Base-by-base conservation (phyloP, 163 green algal species). In the Chlorella variabilis region DNA sequence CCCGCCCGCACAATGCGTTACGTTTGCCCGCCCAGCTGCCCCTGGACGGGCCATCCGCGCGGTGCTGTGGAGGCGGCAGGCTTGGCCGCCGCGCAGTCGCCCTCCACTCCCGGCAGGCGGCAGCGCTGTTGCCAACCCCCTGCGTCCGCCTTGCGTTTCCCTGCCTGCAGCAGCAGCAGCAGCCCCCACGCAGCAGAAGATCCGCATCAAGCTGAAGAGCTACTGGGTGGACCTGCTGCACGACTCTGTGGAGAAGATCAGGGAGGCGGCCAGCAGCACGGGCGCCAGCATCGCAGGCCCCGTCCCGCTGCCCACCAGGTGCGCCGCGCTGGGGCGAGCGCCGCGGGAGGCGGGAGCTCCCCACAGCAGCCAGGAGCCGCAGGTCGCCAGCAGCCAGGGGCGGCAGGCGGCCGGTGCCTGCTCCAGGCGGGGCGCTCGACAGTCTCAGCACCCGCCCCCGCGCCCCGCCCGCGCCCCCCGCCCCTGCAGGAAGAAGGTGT, bases 131-230 rank as follows among this genome's bases (percentile, higher is more conserved):
- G 25, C 18, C 9, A 3, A 1, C 15, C 31, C 45, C 45, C 45
- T 54, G 27, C 3, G 1, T 11, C 17, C 41, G 27, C 41, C 31
- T 23, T 66, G 21, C 20, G 33, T 59, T 39, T 42, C 48, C 13
- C 59, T 38, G 6, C 6, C 18, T 67, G 27, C 59, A 39, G 54
- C 56, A 71, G 73, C 71, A 78, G 71, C 73, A 70, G 73, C 73
- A 80, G 73, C 73, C 27, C 71, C 73, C 54, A 56, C 73, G 56
- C 65, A 87, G 65, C 78, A 93, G 78, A 94, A 91, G 67, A 94
- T 98, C 74, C 85, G 94, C 51, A 98, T 98, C 71, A 98, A 96
- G 84, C 87, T 98, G 11, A 94, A 94, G 81, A 88, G 88, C 18
- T 98, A 95, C 86, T 84, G 90, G 68, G 79, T 90, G 41, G 76